Evolutionary conservation across 2,329 filamentous ascomycete genomes (phyloP).

Genomic region (Furcasterigmium furcatum): DNA sequence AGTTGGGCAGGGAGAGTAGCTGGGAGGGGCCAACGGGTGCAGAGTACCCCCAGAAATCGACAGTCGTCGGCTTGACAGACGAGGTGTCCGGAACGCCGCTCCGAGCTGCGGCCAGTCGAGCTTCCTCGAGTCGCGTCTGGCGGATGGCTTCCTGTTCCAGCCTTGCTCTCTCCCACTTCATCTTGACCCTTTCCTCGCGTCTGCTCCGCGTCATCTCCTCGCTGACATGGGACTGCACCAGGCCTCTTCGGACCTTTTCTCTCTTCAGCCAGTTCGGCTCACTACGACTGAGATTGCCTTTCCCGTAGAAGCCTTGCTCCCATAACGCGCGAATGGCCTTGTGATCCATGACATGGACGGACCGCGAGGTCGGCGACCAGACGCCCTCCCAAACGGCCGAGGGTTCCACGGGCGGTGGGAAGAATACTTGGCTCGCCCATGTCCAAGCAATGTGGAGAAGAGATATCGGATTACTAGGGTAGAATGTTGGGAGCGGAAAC

Average conservation of each 20-base stretch:
- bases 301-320: conserved; percentile 97
- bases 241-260: conserved; percentile 70
- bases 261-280: conserved; percentile 90
- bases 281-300: conserved; percentile 87
- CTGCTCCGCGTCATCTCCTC: conserved; percentile 77
- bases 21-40: conserved; percentile 37
- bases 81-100: background rate
- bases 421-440: conserved; percentile 71
- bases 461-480: conserved; percentile 90
- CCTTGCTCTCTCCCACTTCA: conserved; percentile 90
- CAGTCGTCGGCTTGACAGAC: background rate
- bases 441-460: conserved; percentile 75
- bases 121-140: conserved; percentile 53
- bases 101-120: conserved; percentile 16
- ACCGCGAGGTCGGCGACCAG: conserved; percentile 79
- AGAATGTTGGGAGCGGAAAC: conserved; percentile 81
- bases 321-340: conserved; percentile 77
- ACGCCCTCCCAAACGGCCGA: conserved; percentile 65
- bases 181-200: conserved; percentile 74
- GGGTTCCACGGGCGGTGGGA: conserved; percentile 63
- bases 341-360: conserved; percentile 78
- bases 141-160: conserved; percentile 82
- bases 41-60: background rate
- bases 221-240: conserved; percentile 65
- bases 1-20: conserved; percentile 56